These are phyloP conservation scores for Thozetella sp. DNA, from an alignment of 495 filamentous ascomycete genomes.

Conservation along the genomic window DNA sequence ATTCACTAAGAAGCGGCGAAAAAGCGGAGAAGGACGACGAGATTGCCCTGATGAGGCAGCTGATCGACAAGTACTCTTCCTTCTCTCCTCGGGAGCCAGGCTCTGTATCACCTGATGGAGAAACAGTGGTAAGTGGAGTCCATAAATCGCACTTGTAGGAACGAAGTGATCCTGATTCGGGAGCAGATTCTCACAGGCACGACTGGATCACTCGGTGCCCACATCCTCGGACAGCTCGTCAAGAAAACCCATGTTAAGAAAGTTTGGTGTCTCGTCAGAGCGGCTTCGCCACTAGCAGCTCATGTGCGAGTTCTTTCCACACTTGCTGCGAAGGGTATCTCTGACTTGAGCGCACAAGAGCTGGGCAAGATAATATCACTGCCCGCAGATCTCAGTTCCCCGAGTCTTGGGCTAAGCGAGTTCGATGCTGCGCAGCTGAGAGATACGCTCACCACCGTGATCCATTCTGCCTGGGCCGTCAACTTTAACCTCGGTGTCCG, in stretches of 20 bases:
- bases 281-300: conserved; percentile 15
- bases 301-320: conserved; percentile 31
- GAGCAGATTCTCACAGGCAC: conserved; percentile 60
- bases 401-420: conserved; percentile 41
- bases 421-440: conserved; percentile 30
- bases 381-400: not conserved
- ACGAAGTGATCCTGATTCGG: conserved; percentile 1
- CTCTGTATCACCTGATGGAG: not conserved
- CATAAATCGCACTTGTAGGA: not conserved
- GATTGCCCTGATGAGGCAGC: not conserved
- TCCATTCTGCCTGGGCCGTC: not conserved
- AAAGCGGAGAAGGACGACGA: not conserved
- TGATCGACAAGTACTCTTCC: not conserved
- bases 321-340: conserved; percentile 24
- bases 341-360: not conserved
- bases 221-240: conserved; percentile 50
- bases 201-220: conserved; percentile 60
- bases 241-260: conserved; percentile 38
- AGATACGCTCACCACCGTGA: conserved; percentile 57
- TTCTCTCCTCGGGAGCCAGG: not conserved
- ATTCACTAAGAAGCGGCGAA: conserved; percentile 33
- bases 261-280: conserved; percentile 58
- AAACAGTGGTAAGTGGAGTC: not conserved
- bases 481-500: conserved; percentile 1
- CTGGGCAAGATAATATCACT: not conserved